A percentile compares a stretch with the other conserved stretches of the same genome.
These are phyloP conservation scores for Xylaria sp. DNA, from an alignment of 2,329 filamentous ascomycete species.

Conservation along the genomic window DNA sequence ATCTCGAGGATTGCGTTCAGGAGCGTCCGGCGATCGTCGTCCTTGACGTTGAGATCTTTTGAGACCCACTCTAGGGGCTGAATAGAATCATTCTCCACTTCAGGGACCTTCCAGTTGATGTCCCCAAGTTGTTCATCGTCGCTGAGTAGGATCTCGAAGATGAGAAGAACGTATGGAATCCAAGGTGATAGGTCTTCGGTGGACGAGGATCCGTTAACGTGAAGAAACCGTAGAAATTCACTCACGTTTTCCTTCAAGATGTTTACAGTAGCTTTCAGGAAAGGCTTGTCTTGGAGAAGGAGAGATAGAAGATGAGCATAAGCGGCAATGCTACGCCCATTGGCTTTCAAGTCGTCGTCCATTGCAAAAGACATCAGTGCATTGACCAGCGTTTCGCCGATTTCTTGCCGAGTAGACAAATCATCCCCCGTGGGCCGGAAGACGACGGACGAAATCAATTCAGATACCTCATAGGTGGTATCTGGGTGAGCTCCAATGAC, in stretches of 20 bases:
- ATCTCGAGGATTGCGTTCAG: constrained; percentile 84
- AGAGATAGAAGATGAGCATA: constrained; percentile 93
- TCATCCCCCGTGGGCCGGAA: constrained; percentile 66
- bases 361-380: constrained; percentile 78
- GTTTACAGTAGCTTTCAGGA: constrained; percentile 81
- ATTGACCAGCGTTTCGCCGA: constrained; percentile 84
- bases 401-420: constrained; percentile 69
- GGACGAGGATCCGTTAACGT: constrained; percentile 72
- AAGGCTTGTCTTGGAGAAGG: constrained; percentile 82
- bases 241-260: constrained; percentile 81
- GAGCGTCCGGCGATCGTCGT: constrained; percentile 75
- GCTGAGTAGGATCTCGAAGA: constrained; percentile 89
- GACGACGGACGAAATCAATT: constrained; percentile 82
- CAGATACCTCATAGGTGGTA: constrained; percentile 89
- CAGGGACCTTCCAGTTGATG: constrained; percentile 74
- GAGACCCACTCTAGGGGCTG: constrained; percentile 67
- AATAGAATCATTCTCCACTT: constrained; percentile 60
- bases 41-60: constrained; percentile 71
- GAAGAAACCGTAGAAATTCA: constrained; percentile 82
- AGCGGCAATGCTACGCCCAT: constrained; percentile 75
- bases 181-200: constrained; percentile 87
- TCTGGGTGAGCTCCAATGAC: constrained; percentile 88
- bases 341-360: constrained; percentile 72
- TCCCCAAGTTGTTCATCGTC: constrained; percentile 85
- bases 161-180: constrained; percentile 89